Percentiles rank a stretch among this genome's conserved stretches.
Conservation (phyloP, 345 rosid genomes). For the Populus simonii region DNA sequence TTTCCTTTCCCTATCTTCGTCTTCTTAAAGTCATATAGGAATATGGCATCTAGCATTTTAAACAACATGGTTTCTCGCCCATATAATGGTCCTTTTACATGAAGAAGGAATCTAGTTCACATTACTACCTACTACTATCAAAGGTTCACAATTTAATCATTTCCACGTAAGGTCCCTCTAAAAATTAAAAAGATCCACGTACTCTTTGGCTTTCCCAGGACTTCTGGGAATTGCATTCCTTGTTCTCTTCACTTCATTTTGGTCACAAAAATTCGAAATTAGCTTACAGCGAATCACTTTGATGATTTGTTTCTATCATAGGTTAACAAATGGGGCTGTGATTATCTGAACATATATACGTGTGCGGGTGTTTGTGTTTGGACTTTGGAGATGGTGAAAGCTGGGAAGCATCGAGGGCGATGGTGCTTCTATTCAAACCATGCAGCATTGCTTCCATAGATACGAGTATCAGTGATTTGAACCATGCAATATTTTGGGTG, state of each 20-base stretch:
- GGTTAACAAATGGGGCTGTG: not conserved
- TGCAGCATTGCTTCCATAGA: slow-evolving; percentile 9
- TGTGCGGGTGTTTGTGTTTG: not conserved
- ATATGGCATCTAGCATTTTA: not conserved
- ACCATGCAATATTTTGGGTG: not conserved
- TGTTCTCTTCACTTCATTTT: not conserved
- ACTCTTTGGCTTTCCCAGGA: not conserved
- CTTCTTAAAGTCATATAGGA: not conserved
- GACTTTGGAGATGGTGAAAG: slow-evolving; percentile 3
- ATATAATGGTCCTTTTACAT: not conserved
- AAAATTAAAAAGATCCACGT: not conserved
- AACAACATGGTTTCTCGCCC: not conserved
- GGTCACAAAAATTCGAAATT: not conserved
- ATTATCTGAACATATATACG: no score
- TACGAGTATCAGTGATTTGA: not conserved
- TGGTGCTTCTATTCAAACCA: slow-evolving; percentile 30
- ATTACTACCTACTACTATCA: not conserved
- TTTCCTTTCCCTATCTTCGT: not conserved
- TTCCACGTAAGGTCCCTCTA: not conserved
- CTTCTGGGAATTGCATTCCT: not conserved
- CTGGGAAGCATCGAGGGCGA: slow-evolving; percentile 6
- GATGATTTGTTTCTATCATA: not conserved
- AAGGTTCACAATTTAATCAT: not conserved
- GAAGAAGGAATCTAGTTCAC: not conserved
- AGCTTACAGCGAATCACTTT: not conserved